Percentiles rank a stretch among this genome's conserved stretches.
Evolutionary conservation across 768 basidiomycete species (phyloP).

Genomic region (Lentinula boryana): DNA sequence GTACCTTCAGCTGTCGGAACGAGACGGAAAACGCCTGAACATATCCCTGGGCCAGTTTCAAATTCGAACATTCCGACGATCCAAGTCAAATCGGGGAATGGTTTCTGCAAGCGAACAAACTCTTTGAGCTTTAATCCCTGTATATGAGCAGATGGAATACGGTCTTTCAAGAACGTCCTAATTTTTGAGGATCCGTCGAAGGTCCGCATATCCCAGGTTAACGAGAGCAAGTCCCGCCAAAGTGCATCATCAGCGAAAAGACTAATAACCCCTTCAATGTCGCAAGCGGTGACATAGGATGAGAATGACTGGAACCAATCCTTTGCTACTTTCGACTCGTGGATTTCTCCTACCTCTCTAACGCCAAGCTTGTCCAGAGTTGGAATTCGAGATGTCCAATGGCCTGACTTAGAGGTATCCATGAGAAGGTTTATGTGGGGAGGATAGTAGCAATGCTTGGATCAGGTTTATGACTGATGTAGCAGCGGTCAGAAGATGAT

Average conservation of each 20-base stretch:
- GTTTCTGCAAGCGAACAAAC: background rate
- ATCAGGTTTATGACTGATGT: background rate
- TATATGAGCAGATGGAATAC: conserved; percentile 20
- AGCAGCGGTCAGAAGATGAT: too few species aligned
- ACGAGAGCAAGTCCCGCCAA: conserved; percentile 47
- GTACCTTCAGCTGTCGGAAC: background rate
- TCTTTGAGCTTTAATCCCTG: conserved; percentile 17
- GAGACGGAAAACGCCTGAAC: background rate
- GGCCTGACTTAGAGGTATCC: conserved; percentile 3
- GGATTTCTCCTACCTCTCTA: background rate
- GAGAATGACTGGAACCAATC: conserved; percentile 18
- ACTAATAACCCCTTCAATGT: conserved; percentile 12
- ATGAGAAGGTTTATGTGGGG: background rate
- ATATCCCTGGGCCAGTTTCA: background rate
- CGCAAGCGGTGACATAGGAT: conserved; percentile 7
- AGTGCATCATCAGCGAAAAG: conserved; percentile 26
- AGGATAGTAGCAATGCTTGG: background rate
- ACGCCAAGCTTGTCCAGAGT: conserved; percentile 1
- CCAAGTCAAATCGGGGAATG: background rate
- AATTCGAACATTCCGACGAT: background rate
- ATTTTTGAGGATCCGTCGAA: conserved; percentile 31
- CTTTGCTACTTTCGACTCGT: background rate
- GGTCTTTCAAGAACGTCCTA: conserved; percentile 27
- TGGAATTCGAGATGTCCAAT: background rate
- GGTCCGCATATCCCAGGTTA: conserved; percentile 52